Conservation (phyloP, 2,329 filamentous ascomycete genomes). For the Colletotrichum sp. region DNA sequence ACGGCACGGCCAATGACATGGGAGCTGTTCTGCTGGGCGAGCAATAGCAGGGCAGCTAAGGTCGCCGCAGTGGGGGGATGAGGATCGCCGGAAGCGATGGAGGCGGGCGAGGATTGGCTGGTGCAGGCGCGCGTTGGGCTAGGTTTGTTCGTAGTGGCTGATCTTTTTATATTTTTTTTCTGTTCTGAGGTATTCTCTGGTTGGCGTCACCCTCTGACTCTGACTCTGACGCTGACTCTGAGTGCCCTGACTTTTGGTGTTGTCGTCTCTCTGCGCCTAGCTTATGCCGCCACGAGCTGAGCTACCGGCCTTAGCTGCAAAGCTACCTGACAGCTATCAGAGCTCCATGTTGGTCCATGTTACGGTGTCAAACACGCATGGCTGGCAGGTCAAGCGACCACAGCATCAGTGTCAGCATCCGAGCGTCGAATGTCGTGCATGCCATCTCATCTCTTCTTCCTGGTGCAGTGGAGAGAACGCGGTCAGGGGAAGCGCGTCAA, state of each 20-base stretch:
- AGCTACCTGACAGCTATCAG: not conserved
- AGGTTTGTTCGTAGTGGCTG: not conserved
- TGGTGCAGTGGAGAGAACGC: not conserved
- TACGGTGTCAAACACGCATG: not conserved
- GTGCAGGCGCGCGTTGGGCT: not conserved
- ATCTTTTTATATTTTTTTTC: not conserved
- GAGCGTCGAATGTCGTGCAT: constrained; percentile 10
- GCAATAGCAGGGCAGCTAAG: not conserved
- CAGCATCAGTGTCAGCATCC: not conserved
- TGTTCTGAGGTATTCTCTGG: not conserved
- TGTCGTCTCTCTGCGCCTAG: not conserved
- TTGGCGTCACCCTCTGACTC: not conserved
- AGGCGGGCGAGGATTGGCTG: not conserved
- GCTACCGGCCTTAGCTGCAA: not conserved
- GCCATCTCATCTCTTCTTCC: constrained; percentile 7
- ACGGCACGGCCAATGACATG: not conserved
- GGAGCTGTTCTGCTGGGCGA: not conserved
- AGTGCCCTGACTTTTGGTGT: not conserved
- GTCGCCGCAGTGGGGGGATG: constrained; percentile 9
- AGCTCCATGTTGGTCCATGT: not conserved
- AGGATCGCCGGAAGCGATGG: constrained; percentile 17
- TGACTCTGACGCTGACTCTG: not conserved
- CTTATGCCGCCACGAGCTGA: not conserved
- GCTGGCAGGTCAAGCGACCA: not conserved
- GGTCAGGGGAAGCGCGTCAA: not conserved